Conservation (phyloP, 345 rosid genomes). For the Citrus reticulata region DNA sequence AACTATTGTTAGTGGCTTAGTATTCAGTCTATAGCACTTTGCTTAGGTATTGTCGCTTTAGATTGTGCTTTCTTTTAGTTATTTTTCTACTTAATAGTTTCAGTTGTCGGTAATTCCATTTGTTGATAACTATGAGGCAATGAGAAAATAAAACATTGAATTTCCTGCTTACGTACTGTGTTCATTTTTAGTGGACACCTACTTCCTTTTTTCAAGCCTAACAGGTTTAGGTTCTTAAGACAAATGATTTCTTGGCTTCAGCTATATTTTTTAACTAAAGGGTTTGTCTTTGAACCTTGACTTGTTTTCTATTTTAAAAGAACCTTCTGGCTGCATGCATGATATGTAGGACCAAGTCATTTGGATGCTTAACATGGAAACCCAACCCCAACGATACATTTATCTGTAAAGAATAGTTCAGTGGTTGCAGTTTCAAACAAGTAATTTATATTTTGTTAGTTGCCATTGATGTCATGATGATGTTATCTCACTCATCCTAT, state of each 20-base stretch:
- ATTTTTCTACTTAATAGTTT: background rate
- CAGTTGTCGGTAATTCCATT: background rate
- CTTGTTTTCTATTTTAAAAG: background rate
- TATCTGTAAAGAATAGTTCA: background rate
- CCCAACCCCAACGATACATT: background rate
- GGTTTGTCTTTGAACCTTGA: background rate
- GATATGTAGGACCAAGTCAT: too few species aligned
- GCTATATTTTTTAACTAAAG: background rate
- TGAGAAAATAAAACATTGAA: background rate
- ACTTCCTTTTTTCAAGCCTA: background rate
- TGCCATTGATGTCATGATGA: background rate
- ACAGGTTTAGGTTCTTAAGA: background rate
- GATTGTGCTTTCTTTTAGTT: background rate
- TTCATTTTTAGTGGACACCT: background rate
- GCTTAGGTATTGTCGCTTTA: background rate
- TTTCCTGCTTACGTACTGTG: too few species aligned
- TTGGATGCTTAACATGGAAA: background rate
- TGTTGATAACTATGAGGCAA: background rate
- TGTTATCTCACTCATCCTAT: background rate
- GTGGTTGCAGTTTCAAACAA: background rate
- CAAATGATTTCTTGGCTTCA: background rate
- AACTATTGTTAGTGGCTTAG: background rate
- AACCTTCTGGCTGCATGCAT: background rate
- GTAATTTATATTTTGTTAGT: background rate
- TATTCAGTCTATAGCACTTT: background rate